Evolutionary conservation across 495 filamentous ascomycete genomes (phyloP), one percentile per base, ranked within the genome.

Genomic region (Xylaria acuta): DNA sequence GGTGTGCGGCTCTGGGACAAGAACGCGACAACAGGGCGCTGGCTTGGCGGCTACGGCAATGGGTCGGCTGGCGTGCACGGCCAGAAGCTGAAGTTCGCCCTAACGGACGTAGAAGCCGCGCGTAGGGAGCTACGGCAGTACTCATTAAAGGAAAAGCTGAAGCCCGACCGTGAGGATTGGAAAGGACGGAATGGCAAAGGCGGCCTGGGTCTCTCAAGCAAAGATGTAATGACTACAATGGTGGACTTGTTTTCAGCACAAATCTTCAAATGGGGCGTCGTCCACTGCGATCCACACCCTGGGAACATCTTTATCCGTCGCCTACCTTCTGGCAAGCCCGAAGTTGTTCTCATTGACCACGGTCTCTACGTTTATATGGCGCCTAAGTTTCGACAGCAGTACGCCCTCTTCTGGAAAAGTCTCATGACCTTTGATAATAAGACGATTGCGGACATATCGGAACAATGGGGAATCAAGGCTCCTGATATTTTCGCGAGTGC

Each of bases 261-360:
- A 75, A 98, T 99, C 88, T 98, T 97, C 83, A 89, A 97, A 72
- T 98, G 93, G 90, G 95, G 95, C 27, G 87, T 90, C 53, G 92
- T 98, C 1, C 95, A 98, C 82, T 97, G 94, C 80, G 95, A 99
- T 79, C 95, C 95, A 3, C 95, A 99, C 76, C 96, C 96, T 0
- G 95, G 95, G 0, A 99, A 99, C 80, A 97, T 99, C 77, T 97
- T 99, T 82, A 92, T 98, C 77, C 89, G 95, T 1, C 92, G 96
- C 1, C 84, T 93, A 25, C 93, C 94, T 3, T 89, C 84, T 40
- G 95, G 95, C 40, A 87, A 91, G 49, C 86, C 96, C 1, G 94
- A 99, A 80, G 86, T 99, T 22, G 94, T 98, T 1, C 90, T 99
- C 12, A 97, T 99, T 75, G 95, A 99, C 81, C 95, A 99, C 79